These are phyloP conservation scores for Suhomyces maxii DNA, from an alignment of 1,139 yeast species.

Conservation along the genomic window DNA sequence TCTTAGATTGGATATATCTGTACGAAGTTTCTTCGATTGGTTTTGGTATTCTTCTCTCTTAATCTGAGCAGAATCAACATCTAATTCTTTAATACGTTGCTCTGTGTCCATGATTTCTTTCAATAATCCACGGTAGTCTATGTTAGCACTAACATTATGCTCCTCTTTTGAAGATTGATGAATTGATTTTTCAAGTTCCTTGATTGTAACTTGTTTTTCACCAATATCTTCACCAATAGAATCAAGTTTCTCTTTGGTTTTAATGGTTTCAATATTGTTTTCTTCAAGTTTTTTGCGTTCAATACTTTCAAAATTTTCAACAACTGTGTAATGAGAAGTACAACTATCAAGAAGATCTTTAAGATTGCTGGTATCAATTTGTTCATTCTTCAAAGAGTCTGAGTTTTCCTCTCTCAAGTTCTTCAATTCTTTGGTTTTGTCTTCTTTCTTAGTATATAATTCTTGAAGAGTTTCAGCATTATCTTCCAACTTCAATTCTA, in stretches of 20 bases:
- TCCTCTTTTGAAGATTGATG: slow-evolving; percentile 38
- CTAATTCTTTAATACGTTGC: slow-evolving; percentile 29
- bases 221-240: slow-evolving; percentile 31
- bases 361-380: slow-evolving; percentile 6
- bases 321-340: slow-evolving; percentile 10
- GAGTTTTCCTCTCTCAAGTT: slow-evolving; percentile 22
- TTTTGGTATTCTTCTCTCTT: slow-evolving; percentile 65
- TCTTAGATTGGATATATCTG: slow-evolving; percentile 55
- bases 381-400: slow-evolving; percentile 13
- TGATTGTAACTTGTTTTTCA: slow-evolving; percentile 22
- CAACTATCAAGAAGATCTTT: slow-evolving; percentile 7
- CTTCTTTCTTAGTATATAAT: slow-evolving; percentile 10
- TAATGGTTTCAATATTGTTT: slow-evolving; percentile 11
- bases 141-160: slow-evolving; percentile 40
- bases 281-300: slow-evolving; percentile 20
- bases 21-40: slow-evolving; percentile 55
- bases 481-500: slow-evolving; percentile 9
- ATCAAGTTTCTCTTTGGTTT: neutral
- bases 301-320: slow-evolving; percentile 22
- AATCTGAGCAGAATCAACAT: slow-evolving; percentile 62
- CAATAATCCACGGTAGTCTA: slow-evolving; percentile 36
- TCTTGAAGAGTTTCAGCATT: slow-evolving; percentile 15
- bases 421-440: slow-evolving; percentile 24
- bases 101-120: slow-evolving; percentile 31
- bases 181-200: slow-evolving; percentile 29